These are phyloP conservation scores for Cyclotella kingstonii DNA, from an alignment of 108 stramenopile genomes.

Conservation along the genomic window DNA sequence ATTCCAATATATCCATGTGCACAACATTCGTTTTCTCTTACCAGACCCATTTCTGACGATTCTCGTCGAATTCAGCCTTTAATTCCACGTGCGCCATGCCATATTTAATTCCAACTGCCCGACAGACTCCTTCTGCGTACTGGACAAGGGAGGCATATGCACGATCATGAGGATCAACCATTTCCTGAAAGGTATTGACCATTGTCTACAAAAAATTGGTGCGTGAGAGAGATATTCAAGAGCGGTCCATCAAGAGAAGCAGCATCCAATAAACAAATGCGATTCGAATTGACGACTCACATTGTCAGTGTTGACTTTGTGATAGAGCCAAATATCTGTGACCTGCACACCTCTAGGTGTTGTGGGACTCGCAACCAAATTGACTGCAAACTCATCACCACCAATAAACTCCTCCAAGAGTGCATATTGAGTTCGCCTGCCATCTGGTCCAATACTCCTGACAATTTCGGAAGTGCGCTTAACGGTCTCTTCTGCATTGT, in stretches of 20 bases:
- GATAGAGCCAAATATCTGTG: conserved; percentile 60
- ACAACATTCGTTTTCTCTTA: conserved; percentile 1
- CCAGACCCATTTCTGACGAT: conserved; percentile 30
- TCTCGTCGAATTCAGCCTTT: conserved; percentile 40
- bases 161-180: conserved; percentile 49
- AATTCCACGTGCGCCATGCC: conserved; percentile 53
- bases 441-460: conserved; percentile 52
- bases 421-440: conserved; percentile 51
- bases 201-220: conserved; percentile 16
- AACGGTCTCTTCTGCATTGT: conserved; percentile 42
- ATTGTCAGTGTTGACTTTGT: conserved; percentile 47
- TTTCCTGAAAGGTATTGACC: conserved; percentile 53
- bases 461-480: conserved; percentile 40
- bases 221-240: background rate
- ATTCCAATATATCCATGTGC: too few relatives aligned
- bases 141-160: conserved; percentile 31
- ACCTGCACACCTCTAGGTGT: conserved; percentile 54
- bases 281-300: conserved; percentile 9
- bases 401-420: conserved; percentile 56
- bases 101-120: conserved; percentile 65
- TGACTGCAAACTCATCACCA: conserved; percentile 57
- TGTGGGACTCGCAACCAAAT: conserved; percentile 50
- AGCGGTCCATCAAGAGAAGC: background rate
- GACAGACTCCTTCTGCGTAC: conserved; percentile 56
- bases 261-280: background rate